These are phyloP conservation scores for Ambrosiella cleistominuta DNA, from an alignment of 2,329 filamentous ascomycete species.

Conservation along the genomic window DNA sequence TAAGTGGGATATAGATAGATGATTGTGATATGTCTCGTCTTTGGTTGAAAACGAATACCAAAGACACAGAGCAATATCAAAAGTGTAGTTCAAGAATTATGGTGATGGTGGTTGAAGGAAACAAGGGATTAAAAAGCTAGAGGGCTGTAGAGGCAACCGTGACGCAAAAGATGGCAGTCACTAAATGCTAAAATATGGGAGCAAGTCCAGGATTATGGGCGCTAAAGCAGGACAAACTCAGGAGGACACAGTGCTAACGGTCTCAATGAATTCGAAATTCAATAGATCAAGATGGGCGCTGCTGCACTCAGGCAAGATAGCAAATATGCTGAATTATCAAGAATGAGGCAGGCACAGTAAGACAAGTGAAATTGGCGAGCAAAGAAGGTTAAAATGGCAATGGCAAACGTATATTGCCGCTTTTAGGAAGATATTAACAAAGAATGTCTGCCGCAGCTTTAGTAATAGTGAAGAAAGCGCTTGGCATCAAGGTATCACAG, in stretches of 20 bases:
- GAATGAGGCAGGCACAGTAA: not conserved
- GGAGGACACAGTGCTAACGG: not conserved
- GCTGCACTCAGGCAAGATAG: not conserved
- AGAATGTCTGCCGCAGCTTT: too few species aligned
- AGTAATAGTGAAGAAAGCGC: too few species aligned
- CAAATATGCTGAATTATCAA: not conserved
- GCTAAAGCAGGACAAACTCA: not conserved
- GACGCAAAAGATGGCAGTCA: not conserved
- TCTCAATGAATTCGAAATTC: not conserved
- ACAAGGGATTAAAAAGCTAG: not conserved
- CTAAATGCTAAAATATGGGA: not conserved
- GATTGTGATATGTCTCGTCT: too few species aligned
- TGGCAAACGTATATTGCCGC: not conserved
- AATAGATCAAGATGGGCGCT: not conserved
- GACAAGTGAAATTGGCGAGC: not conserved
- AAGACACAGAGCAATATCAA: not conserved
- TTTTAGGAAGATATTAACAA: not conserved
- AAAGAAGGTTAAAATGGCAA: not conserved
- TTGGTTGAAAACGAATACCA: not conserved
- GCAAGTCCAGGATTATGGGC: not conserved
- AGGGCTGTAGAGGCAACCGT: not conserved
- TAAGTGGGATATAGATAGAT: too few species aligned
- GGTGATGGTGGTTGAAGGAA: not conserved
- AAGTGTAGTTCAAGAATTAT: not conserved
- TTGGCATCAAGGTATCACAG: too few species aligned